Base-by-base conservation (phyloP, 192 early-diverging fungal species). In the Umbelopsis sp. region DNA sequence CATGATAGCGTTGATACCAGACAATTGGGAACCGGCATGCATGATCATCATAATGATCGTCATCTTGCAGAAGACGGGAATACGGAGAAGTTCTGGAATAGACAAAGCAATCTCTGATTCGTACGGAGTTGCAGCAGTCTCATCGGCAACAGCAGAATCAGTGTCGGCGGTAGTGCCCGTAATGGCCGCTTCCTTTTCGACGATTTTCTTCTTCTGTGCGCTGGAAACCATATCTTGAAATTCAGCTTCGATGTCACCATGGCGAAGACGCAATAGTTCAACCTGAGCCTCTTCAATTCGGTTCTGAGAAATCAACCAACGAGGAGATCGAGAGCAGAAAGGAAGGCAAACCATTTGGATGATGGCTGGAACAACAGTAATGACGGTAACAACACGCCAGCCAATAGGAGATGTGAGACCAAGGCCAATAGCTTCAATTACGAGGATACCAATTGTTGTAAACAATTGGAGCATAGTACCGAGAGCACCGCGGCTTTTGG, bases 1-100 rank as follows among this genome's bases (percentile, higher is more conserved):
- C 66, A 90, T 84, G 25, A 89, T 85, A 2, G 84, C 83, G 43
- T 90, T 88, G 77, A 92, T 90, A 31, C 92, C 91, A 34, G 86
- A 85, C 20, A 94, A 76, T 76, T 91, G 92, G 44, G 70, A 71
- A 34, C 54, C 65, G 17, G 45, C 53, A 79, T 92, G 90, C 47
- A 87, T 70, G 22, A 86, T 65, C 77, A 89, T 87, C 65, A 94
- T 72, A 5, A 81, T 83, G 45, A 89, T 69, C 34, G 83, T 83
- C 34, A 84, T 81, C 45, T 82, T 69, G 34, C 50, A 32, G 29
- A 78, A 59, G 24, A 72, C 68, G 8, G 77, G 81, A 47, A 73
- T 74, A 47, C 71, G 68, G 67, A 82, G 44, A 29, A 82, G 49
- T 71, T 82, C 74, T 5, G 51, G 47, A 50, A 82, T 36, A 59